A percentile compares a stretch with the other conserved stretches of the same genome.
phyloP scores from a whole-genome alignment of 2,329 filamentous ascomycete species.

The Colletotrichum echinochloae region DNA sequence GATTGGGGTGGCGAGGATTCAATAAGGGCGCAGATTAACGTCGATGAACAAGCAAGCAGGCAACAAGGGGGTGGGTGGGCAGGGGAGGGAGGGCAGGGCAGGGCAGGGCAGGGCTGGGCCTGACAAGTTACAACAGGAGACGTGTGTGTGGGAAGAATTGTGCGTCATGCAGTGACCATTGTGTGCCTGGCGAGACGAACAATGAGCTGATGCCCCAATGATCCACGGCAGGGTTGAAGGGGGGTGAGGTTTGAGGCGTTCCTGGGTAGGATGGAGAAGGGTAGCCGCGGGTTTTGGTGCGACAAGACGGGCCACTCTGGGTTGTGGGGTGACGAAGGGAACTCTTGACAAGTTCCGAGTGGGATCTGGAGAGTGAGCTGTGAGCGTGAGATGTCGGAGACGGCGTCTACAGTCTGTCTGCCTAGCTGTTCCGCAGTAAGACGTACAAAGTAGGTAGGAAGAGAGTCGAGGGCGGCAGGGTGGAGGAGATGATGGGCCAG shows the following conservation, averaged over 20 bases:
- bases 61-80: too few species aligned
- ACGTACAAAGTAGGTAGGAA: neutral
- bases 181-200: conserved; percentile 29
- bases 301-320: neutral
- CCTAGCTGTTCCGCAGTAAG: too few species aligned
- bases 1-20: conserved; percentile 40
- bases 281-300: conserved; percentile 1
- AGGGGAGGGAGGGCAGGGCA: conserved; percentile 1
- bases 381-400: neutral
- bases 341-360: neutral
- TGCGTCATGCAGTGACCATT: conserved; percentile 41
- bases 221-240: conserved; percentile 39
- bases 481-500: conserved; percentile 14
- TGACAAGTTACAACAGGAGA: conserved; percentile 37
- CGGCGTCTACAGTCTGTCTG: neutral
- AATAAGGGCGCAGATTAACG: conserved; percentile 41
- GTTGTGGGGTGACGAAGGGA: neutral
- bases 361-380: neutral
- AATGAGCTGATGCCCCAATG: conserved; percentile 39
- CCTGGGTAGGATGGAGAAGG: neutral
- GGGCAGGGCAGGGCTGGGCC: conserved; percentile 33
- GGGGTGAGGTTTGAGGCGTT: conserved; percentile 22
- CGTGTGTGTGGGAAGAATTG: conserved; percentile 30
- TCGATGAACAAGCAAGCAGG: conserved; percentile 38
- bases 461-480: conserved; percentile 2